Evolutionary conservation across 495 filamentous ascomycete species (phyloP), one percentile per base, ranked within the genome.

Genomic region (Geopyxis carbonaria): DNA sequence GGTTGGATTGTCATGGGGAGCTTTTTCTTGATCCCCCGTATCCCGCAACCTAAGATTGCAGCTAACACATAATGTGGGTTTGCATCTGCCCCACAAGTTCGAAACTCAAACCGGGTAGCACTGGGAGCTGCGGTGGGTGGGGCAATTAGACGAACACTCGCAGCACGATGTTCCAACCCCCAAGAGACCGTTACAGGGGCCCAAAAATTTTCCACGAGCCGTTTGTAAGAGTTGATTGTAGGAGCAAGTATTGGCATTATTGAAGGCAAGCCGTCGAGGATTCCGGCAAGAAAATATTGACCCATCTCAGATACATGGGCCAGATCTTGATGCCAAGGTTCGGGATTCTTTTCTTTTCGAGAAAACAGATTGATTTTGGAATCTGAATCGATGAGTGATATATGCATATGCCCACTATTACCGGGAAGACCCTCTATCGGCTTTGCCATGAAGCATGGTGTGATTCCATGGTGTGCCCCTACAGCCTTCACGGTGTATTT

Each of bases 391-490:
- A 82, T 72, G 22, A 91, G 54, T 0, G 85, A 93, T 43, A 95
- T 55, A 55, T 97, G 89, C 70, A 93, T 89, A 58, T 97, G 89
- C 1, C 89, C 89, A 31, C 75, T 83, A 57, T 93, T 94, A 6
- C 89, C 89, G 0, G 89, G 89, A 0, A 95, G 61, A 0, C 83
- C 83, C 49, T 89, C 70, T 31, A 77, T 72, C 3, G 89, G 89
- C 56, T 95, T 97, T n/a, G 89, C 89, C 89, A 97, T 97, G 63
- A 97, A 97, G 56, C 82, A 87, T 0, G 89, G 89, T 0, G 81
- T 93, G 50, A 95, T 93, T 31, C 82, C 84, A 59, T 80, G 77
- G 55, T 80, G 80, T 31, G 69, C 78, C 11, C 78, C 83, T 21
- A 92, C 67, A 1, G 80, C 78, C 59, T 91, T 93, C 37, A 91